Evolutionary conservation across 768 basidiomycete species (phyloP), one percentile per base, ranked within the genome.

Genomic region (Collybia sordida): DNA sequence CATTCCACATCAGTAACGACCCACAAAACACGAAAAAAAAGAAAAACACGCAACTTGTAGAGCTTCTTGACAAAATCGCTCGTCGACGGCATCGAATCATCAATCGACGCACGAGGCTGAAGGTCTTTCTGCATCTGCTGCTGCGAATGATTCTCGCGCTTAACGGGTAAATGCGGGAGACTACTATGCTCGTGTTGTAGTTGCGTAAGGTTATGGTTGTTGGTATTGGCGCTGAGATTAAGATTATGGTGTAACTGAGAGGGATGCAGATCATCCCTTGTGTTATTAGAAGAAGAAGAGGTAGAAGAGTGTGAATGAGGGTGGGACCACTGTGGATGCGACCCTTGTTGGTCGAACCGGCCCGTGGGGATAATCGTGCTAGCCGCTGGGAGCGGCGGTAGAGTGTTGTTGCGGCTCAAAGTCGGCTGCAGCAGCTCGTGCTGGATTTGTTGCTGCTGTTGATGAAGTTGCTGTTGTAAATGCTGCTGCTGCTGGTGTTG

Each of bases 51-150:
- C 22, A 28, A 24, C 93, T 88, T 90, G 87, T 88, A 94, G 7
- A 96, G 72, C 65, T 94, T 95, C 74, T 94, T 94, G 57, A 95
- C 93, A 64, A 96, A 96, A 69, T 95, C 93, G 59, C 84, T 86
- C 25, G 93, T 89, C n/a, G 87, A 82, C 1, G 90, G 86, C 88
- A 91, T 87, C 49, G 77, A 74, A 61, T 91, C 90, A 51, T 91
- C 90, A 21, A 64, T 55, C 11, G 61, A 50, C 0, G 57, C 44
- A n/a, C 54, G 44, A 31, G 24, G 43, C 44, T 22, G 24, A 23
- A 39, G 9, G 27, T 47, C 46, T 41, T 45, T 47, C 17, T 56
- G 52, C 52, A 54, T 56, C 8, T 8, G 11, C 7, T 38, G 21
- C 6, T 18, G 47, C 14, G 31, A 31, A 4, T 31, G 19, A 2